These are phyloP conservation scores for Vaccinium corymbosum DNA, from an alignment of 148 eudicot genomes.

Conservation along the genomic window DNA sequence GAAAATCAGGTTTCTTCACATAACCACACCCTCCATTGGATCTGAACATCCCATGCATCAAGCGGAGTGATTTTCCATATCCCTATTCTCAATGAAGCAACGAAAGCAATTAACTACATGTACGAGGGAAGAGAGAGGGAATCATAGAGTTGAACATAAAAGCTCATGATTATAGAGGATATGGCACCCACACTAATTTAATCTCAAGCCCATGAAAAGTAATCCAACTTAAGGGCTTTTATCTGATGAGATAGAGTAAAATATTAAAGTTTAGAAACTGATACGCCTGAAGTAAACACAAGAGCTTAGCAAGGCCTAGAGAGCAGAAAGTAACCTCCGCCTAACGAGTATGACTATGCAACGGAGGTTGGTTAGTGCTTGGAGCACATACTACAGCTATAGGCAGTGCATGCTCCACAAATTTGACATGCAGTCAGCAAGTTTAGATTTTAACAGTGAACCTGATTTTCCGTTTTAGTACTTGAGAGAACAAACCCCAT, in stretches of 20 bases:
- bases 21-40: conserved; percentile 81
- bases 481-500: background rate
- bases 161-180: background rate
- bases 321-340: background rate
- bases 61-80: conserved; percentile 68
- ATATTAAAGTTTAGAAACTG: background rate
- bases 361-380: background rate
- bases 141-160: background rate
- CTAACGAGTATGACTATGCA: background rate
- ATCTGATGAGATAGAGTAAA: background rate
- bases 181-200: background rate
- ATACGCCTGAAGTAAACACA: background rate
- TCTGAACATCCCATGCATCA: conserved; percentile 84
- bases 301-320: background rate
- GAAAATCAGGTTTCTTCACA: conserved; percentile 73
- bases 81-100: conserved; percentile 40
- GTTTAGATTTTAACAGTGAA: background rate
- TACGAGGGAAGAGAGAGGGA: background rate
- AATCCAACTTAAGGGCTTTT: background rate
- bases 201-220: background rate
- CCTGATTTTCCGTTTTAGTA: background rate
- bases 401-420: background rate
- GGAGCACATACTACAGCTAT: background rate
- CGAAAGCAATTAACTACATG: background rate
- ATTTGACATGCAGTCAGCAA: background rate